Evolutionary conservation across 352 stramenopile species (phyloP), one percentile per base, ranked within the genome.

Genomic region (Phytophthora foliorum): DNA sequence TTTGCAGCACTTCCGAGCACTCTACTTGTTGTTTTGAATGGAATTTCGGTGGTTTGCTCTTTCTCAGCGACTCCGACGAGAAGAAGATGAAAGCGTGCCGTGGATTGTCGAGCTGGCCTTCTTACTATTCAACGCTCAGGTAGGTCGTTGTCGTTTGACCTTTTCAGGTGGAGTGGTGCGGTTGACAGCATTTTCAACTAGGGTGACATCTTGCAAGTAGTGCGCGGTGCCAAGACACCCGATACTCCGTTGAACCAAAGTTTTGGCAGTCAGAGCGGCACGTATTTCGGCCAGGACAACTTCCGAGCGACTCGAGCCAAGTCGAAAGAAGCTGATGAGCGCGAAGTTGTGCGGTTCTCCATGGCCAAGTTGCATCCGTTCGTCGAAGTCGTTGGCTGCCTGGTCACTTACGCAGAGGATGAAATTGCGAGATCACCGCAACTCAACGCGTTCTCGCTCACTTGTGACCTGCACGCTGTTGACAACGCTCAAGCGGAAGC

Each of bases 81-180:
- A 69, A 27, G 51, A 66, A 41, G 75, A 81, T 27, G 71, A 76
- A 5, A 48, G 51, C 25, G 64, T 63, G 27, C 61, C 64, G 36
- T 89, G 81, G 81, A 69, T 86, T 63, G 69, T 79, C 6, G 81
- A 89, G 65, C 46, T 86, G 24, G 74, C 77, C 4, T 81, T 81
- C 36, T 67, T 86, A 24, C 69, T 87, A 32, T 87, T 89, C 44
- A 84, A 87, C 29, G 76, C 78, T n/a, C 81, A 89, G 59, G 75
- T 83, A 63, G 24, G 14, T 48, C 9, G 7, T 3, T 8, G 17
- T n/a, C 4, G 11, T 42, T 7, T 42, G 7, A 13, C 1, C 29
- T 34, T 34, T 34, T 34, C 13, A 45, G 17, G 8, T 45, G 13
- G 49, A 45, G 8, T 9, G 8, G 27, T 31, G 27, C 6, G 13